These are phyloP conservation scores for Penicillium palitans DNA, from an alignment of 2,329 filamentous ascomycete species.

Conservation along the genomic window DNA sequence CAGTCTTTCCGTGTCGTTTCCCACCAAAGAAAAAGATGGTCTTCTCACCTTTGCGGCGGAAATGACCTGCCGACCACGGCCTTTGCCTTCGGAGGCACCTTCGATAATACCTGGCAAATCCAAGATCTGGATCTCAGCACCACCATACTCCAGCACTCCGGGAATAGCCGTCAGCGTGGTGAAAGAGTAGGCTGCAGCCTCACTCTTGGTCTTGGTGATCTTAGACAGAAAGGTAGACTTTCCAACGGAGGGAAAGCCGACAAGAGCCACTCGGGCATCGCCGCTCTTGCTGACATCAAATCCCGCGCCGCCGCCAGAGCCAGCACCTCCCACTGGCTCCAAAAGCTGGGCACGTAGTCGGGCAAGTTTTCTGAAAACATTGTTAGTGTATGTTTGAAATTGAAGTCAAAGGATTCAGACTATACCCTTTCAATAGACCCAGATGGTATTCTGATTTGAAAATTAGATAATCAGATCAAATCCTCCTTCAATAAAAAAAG, in stretches of 20 bases:
- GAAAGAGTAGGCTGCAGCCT: slow-evolving; percentile 95
- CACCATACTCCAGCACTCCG: slow-evolving; percentile 94
- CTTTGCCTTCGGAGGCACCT: slow-evolving; percentile 92
- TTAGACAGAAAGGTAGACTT: slow-evolving; percentile 99
- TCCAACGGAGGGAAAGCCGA: slow-evolving; percentile 97
- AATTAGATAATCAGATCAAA: slow-evolving; percentile 20
- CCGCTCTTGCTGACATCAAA: slow-evolving; percentile 94
- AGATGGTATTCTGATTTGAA: slow-evolving; percentile 81
- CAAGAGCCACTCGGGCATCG: slow-evolving; percentile 92
- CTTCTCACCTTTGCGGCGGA: slow-evolving; percentile 75
- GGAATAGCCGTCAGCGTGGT: slow-evolving; percentile 97
- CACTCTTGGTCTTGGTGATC: slow-evolving; percentile 95
- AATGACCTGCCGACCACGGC: slow-evolving; percentile 92
- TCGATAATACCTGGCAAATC: slow-evolving; percentile 99
- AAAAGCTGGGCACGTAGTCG: slow-evolving; percentile 91
- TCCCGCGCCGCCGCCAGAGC: slow-evolving; percentile 74
- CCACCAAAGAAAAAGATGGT: neutral
- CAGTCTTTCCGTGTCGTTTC: neutral
- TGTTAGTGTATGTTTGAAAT: slow-evolving; percentile 21
- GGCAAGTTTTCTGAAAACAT: slow-evolving; percentile 77
- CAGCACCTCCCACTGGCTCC: slow-evolving; percentile 79
- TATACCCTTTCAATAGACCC: slow-evolving; percentile 90
- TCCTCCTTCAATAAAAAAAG: neutral
- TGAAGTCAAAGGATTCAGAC: neutral
- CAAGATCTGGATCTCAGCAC: slow-evolving; percentile 95